Evolutionary conservation across 305 asterid genomes (phyloP).

Genomic region (Striga hermonthica): DNA sequence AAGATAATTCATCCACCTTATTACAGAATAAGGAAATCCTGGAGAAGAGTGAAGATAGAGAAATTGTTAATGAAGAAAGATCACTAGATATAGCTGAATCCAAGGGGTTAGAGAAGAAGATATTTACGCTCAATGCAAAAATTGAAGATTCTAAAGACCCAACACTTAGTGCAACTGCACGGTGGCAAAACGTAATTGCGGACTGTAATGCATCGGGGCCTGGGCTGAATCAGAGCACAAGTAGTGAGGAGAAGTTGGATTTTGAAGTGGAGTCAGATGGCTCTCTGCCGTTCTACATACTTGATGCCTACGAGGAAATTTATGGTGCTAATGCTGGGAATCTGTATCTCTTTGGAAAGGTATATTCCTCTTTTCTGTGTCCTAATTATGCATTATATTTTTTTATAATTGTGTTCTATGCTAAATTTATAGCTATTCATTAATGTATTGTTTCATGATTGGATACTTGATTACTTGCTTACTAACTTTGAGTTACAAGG

Average conservation of each 20-base stretch:
- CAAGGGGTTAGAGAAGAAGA: slow-evolving; percentile 53
- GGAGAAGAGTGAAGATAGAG: slow-evolving; percentile 32
- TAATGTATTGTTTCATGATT: slow-evolving; percentile 8
- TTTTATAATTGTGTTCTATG: slow-evolving; percentile 21
- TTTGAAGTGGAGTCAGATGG: slow-evolving; percentile 74
- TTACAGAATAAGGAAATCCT: slow-evolving; percentile 31
- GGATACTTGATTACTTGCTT: slow-evolving; percentile 22
- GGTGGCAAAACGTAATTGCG: slow-evolving; percentile 66
- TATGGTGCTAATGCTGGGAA: slow-evolving; percentile 77
- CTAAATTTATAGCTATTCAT: slow-evolving; percentile 15
- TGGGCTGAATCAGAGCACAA: slow-evolving; percentile 32
- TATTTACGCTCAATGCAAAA: slow-evolving; percentile 68
- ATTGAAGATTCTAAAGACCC: slow-evolving; percentile 57
- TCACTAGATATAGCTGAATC: slow-evolving; percentile 36
- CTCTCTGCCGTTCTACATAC: slow-evolving; percentile 79
- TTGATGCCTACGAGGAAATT: slow-evolving; percentile 89
- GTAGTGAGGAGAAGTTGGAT: slow-evolving; percentile 55
- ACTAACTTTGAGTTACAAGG: slow-evolving; percentile 17
- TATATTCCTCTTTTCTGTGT: slow-evolving; percentile 28
- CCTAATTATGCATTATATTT: slow-evolving; percentile 2
- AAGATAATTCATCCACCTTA: slow-evolving; percentile 21
- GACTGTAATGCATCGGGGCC: slow-evolving; percentile 37
- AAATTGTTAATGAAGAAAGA: slow-evolving; percentile 31
- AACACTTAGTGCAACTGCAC: slow-evolving; percentile 68
- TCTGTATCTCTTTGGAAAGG: slow-evolving; percentile 94